These are phyloP conservation scores for Ambrosia artemisiifolia DNA, from an alignment of 129 eudicot species.

Conservation along the genomic window DNA sequence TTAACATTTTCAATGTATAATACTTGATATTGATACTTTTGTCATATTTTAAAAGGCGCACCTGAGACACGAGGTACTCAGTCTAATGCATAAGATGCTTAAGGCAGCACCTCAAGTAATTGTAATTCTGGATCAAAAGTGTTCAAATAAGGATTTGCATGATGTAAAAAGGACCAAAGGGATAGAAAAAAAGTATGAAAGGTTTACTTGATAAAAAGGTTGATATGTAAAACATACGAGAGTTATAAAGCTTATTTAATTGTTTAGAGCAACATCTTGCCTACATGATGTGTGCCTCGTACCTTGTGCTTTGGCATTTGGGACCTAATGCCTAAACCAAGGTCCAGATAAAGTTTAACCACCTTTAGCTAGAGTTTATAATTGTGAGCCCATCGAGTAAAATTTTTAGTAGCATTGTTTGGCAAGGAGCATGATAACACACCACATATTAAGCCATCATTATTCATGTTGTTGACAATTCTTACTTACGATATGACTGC, in stretches of 20 bases:
- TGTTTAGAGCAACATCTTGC: no score
- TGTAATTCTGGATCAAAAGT: not conserved
- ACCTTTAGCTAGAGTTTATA: not conserved
- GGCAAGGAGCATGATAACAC: not conserved
- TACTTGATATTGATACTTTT: no score
- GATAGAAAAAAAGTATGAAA: not conserved
- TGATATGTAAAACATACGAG: not conserved
- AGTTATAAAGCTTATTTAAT: not conserved
- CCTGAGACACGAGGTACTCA: no score
- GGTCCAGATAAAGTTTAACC: not conserved
- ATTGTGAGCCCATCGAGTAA: not conserved
- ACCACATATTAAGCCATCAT: not conserved
- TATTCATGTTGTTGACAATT: not conserved
- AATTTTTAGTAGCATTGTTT: not conserved
- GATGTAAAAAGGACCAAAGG: not conserved
- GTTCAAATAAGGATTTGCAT: not conserved
- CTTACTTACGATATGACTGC: not conserved
- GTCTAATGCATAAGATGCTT: no score
- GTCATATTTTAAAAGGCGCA: no score
- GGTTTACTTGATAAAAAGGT: not conserved
- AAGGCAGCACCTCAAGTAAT: no score
- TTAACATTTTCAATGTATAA: no score
- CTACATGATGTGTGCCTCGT: no score
- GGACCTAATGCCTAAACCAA: no score
- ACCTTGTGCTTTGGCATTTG: no score